A percentile compares a stretch with the other conserved stretches of the same genome.
Conservation (phyloP, 2,329 filamentous ascomycete species). For the Eutypa lata region DNA sequence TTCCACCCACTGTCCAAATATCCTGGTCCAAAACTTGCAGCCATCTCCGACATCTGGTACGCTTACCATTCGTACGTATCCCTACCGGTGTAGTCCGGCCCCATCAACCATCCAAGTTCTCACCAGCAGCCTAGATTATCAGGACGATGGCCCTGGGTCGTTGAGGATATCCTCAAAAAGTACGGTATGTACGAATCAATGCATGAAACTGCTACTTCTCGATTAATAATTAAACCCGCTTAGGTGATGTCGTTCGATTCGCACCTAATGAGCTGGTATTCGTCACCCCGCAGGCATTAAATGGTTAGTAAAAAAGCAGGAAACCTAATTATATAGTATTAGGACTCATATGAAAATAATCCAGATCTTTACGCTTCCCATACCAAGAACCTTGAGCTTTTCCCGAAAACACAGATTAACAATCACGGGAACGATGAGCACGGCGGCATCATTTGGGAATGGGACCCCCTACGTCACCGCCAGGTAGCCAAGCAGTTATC, state of each 20-base stretch:
- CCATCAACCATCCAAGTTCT: background rate
- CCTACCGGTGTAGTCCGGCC: background rate
- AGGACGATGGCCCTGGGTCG: background rate
- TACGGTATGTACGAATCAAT: background rate
- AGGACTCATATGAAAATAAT: background rate
- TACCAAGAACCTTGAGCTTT: slow-evolving; percentile 13
- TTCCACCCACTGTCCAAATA: slow-evolving; percentile 20
- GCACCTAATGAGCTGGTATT: slow-evolving; percentile 6
- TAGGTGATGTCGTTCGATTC: slow-evolving; percentile 4
- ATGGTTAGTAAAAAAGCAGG: background rate
- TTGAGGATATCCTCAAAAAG: background rate
- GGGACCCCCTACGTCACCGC: slow-evolving; percentile 17
- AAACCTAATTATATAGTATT: background rate
- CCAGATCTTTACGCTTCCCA: slow-evolving; percentile 12
- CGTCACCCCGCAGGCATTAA: slow-evolving; percentile 3
- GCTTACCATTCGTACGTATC: slow-evolving; percentile 31
- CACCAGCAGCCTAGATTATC: background rate
- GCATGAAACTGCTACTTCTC: background rate
- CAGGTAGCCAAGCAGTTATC: slow-evolving; percentile 15
- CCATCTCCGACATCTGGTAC: slow-evolving; percentile 46
- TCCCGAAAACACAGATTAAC: slow-evolving; percentile 19
- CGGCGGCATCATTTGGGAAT: slow-evolving; percentile 19
- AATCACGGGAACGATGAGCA: slow-evolving; percentile 15
- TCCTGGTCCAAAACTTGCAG: slow-evolving; percentile 27
- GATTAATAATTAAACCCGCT: background rate